These are phyloP conservation scores for Scenedesmus sp. DNA, from an alignment of 163 green algal genomes.

Conservation along the genomic window DNA sequence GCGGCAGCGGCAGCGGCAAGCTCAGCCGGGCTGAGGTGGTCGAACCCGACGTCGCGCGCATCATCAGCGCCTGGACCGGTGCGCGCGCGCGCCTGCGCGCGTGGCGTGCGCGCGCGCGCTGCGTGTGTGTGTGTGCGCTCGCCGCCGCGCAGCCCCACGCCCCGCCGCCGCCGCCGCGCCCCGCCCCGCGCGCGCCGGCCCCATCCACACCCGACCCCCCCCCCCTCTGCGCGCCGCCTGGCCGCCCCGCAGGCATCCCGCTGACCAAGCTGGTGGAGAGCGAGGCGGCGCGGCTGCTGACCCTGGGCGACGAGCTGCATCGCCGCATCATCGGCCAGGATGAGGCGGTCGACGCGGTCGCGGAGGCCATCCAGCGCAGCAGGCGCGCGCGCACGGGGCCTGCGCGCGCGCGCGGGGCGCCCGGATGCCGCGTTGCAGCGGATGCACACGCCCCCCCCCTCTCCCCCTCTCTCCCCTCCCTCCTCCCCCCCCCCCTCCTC, in stretches of 20 bases:
- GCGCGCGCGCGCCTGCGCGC: conserved; percentile 43
- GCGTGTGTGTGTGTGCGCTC: neutral
- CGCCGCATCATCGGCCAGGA: conserved; percentile 77
- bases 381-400: too few species aligned
- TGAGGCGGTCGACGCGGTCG: conserved; percentile 72
- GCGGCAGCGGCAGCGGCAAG: neutral
- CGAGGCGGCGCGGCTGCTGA: conserved; percentile 61
- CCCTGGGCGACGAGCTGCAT: conserved; percentile 63
- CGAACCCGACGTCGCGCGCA: conserved; percentile 82
- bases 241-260: conserved; percentile 47
- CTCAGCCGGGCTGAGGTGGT: conserved; percentile 78
- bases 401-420: conserved; percentile 68
- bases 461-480: too few species aligned
- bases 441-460: too few species aligned
- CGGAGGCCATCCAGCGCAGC: conserved; percentile 66
- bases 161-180: too few species aligned
- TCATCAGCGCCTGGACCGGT: conserved; percentile 76
- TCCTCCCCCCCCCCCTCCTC: conserved; percentile 78
- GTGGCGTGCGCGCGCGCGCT: too few species aligned
- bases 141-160: too few species aligned
- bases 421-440: conserved; percentile 65
- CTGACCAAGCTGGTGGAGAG: conserved; percentile 59
- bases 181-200: too few species aligned
- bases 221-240: too few species aligned
- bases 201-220: too few species aligned